Conservation (phyloP, 2,329 filamentous ascomycete genomes). For the Microsporum ferrugineum region DNA sequence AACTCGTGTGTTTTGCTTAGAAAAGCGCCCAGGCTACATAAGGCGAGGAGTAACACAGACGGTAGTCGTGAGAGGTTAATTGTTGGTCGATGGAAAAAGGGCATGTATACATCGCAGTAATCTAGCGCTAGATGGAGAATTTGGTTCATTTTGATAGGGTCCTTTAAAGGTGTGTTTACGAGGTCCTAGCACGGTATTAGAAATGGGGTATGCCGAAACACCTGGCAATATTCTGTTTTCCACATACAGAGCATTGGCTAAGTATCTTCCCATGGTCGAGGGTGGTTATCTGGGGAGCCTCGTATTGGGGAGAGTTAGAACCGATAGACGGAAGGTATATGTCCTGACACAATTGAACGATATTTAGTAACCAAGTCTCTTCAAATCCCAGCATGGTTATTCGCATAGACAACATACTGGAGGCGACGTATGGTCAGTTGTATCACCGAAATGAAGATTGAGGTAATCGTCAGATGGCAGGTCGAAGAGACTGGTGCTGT, state of each 20-base stretch:
- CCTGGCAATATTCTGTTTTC: background rate
- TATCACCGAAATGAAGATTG: constrained; percentile 14
- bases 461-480: constrained; percentile 16
- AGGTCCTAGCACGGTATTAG: constrained; percentile 9
- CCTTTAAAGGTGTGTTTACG: constrained; percentile 9
- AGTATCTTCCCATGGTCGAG: constrained; percentile 12
- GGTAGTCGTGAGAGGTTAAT: constrained; percentile 12
- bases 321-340: constrained; percentile 9
- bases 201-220: background rate
- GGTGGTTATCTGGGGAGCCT: constrained; percentile 6
- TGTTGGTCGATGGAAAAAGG: constrained; percentile 17
- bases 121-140: constrained; percentile 13
- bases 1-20: constrained; percentile 7
- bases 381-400: background rate
- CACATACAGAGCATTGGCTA: constrained; percentile 12
- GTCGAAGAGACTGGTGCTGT: constrained; percentile 13
- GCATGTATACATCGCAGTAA: constrained; percentile 17
- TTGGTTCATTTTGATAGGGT: constrained; percentile 9
- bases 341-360: background rate
- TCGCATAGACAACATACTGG: constrained; percentile 2
- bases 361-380: background rate
- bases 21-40: constrained; percentile 14
- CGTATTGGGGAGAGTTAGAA: constrained; percentile 1
- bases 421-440: background rate
- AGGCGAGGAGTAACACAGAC: constrained; percentile 13